These are phyloP conservation scores for Ogataea siamensis DNA, from an alignment of 805 yeast species.

Conservation along the genomic window DNA sequence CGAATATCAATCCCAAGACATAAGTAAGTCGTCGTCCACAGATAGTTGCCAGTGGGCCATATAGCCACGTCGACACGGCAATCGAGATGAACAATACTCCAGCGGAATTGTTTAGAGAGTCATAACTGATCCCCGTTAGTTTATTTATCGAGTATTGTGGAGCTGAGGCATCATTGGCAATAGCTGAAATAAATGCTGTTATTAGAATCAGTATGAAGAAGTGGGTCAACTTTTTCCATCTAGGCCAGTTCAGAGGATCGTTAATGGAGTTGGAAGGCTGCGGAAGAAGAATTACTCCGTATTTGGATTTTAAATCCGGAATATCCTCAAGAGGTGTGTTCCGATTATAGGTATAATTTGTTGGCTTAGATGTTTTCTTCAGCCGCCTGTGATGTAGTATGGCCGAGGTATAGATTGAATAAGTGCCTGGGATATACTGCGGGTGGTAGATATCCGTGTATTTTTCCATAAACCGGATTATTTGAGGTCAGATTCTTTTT, in stretches of 20 bases:
- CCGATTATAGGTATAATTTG: slow-evolving; percentile 19
- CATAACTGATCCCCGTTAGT: slow-evolving; percentile 42
- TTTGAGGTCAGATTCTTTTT: background rate
- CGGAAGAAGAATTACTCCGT: slow-evolving; percentile 42
- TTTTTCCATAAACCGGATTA: slow-evolving; percentile 30
- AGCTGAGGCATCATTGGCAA: slow-evolving; percentile 49
- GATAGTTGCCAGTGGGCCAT: slow-evolving; percentile 44
- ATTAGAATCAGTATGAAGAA: slow-evolving; percentile 39
- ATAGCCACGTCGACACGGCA: slow-evolving; percentile 43
- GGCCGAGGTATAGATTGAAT: slow-evolving; percentile 47
- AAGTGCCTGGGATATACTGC: slow-evolving; percentile 55
- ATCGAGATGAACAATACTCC: slow-evolving; percentile 47
- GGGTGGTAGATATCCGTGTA: slow-evolving; percentile 36
- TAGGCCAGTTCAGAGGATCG: slow-evolving; percentile 52
- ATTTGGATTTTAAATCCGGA: slow-evolving; percentile 30
- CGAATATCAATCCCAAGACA: slow-evolving; percentile 40
- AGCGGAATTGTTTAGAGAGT: slow-evolving; percentile 48
- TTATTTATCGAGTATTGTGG: slow-evolving; percentile 45
- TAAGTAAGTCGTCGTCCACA: slow-evolving; percentile 46
- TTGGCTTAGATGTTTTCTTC: slow-evolving; percentile 1
- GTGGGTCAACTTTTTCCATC: slow-evolving; percentile 37
- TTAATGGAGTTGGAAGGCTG: slow-evolving; percentile 50
- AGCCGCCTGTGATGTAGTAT: slow-evolving; percentile 20
- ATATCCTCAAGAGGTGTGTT: slow-evolving; percentile 19
- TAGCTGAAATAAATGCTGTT: slow-evolving; percentile 48